These are phyloP conservation scores for Elymus sibiricus DNA, from an alignment of 176 grass and related monocot species.

Conservation along the genomic window DNA sequence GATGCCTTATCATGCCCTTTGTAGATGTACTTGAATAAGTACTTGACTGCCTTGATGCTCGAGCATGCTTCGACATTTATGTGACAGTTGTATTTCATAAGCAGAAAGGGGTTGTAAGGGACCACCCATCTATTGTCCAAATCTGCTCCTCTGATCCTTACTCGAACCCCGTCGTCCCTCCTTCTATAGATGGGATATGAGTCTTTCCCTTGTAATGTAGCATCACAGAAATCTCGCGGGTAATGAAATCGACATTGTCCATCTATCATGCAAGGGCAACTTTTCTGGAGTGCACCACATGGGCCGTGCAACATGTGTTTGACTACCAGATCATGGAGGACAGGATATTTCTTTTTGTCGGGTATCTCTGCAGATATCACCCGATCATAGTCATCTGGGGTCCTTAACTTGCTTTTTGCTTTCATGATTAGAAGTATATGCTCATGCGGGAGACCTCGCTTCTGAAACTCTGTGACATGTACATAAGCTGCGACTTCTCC, in stretches of 20 bases:
- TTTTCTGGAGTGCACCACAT: neutral
- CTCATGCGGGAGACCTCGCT: too few relatives aligned
- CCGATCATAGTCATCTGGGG: constrained; percentile 4
- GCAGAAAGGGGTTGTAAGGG: too few relatives aligned
- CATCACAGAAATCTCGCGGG: neutral
- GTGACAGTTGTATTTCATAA: too few relatives aligned
- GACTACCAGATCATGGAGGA: neutral
- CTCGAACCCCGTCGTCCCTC: neutral
- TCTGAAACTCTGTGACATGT: too few relatives aligned
- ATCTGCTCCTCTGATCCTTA: too few relatives aligned
- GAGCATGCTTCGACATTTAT: too few relatives aligned
- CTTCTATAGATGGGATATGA: neutral
- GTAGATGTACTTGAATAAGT: too few relatives aligned
- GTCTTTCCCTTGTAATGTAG: neutral
- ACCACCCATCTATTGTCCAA: too few relatives aligned
- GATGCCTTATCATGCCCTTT: too few relatives aligned
- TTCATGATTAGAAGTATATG: constrained; percentile 9
- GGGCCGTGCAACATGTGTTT: neutral
- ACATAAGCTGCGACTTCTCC: too few relatives aligned
- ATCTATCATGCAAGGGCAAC: neutral
- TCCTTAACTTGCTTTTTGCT: neutral
- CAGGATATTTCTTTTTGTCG: neutral
- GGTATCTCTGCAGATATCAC: constrained; percentile 7
- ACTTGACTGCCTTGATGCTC: too few relatives aligned
- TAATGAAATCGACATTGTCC: neutral